Evolutionary conservation across 148 eudicot genomes (phyloP), one percentile per base, ranked within the genome.

Genomic region (Arbutus unedo): DNA sequence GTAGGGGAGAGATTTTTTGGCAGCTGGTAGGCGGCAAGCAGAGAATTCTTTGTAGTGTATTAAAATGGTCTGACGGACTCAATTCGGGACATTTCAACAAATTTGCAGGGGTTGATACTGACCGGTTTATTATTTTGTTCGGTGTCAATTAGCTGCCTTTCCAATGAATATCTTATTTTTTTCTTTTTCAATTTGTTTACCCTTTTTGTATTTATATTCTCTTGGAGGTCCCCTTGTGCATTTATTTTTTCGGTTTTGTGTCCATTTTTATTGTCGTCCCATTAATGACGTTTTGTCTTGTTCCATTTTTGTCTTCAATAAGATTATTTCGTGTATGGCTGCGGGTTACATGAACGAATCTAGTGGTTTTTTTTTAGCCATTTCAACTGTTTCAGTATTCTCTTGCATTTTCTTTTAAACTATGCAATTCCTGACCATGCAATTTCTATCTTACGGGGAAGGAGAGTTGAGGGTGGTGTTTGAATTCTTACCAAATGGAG

Each of bases 1-100:
- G 75, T 85, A 85, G 88, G 21, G 8, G 87, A 85, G 86, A 62
- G 57, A 79, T 87, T 89, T 85, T 88, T 90, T 88, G 83, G 90
- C 91, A 86, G 90, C 86, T 84, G 68, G 83, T 86, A 78, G 87
- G 89, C 83, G 56, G 79, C 82, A 80, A 82, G 83, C 76, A 74
- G 87, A 82, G 83, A 77, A 77, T 74, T 53, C 16, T 77, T 25
- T 54, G 49, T 41, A 25, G 31, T 77, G 66, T 77, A 55, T 60
- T 55, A 8, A 31, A 77, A 38, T 38, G 66, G 59, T 23, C 6
- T 31, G 48, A 55, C 13, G 38, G 8, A 55, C 25, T 10, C 15
- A 31, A 41, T 77, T 54, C 6, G 44, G 10, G 59, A 54, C 31
- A 41, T 55, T 77, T 77, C 41, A 7, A 77, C 66, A 77, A 9